A percentile compares a stretch with the other conserved stretches of the same genome.
phyloP scores from a whole-genome alignment of 2,329 filamentous ascomycete genomes.

The Septoria petroselini region DNA sequence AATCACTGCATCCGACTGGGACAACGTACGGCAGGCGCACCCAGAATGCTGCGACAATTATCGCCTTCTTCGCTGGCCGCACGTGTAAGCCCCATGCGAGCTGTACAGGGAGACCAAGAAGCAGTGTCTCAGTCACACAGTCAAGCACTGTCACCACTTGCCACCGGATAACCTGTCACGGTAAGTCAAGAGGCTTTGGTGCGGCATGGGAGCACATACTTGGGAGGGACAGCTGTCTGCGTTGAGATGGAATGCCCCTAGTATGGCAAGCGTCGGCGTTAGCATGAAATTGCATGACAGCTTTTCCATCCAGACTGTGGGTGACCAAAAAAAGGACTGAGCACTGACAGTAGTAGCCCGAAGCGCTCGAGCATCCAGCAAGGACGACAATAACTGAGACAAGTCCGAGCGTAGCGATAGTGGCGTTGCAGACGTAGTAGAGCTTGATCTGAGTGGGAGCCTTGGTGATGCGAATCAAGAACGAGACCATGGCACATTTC shows the following conservation, averaged over 20 bases:
- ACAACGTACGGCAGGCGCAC: slow-evolving; percentile 38
- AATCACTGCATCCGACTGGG: background rate
- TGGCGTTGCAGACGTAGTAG: slow-evolving; percentile 30
- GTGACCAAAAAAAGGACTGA: too few species aligned
- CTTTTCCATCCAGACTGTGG: too few species aligned
- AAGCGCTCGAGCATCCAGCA: slow-evolving; percentile 28
- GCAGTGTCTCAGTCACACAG: slow-evolving; percentile 37
- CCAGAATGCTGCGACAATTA: slow-evolving; percentile 41
- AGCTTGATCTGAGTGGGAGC: slow-evolving; percentile 27
- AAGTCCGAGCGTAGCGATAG: slow-evolving; percentile 30
- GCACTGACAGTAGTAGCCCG: slow-evolving; percentile 32
- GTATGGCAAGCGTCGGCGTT: background rate
- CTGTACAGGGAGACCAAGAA: slow-evolving; percentile 36
- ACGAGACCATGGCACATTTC: slow-evolving; percentile 36
- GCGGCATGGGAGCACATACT: slow-evolving; percentile 18
- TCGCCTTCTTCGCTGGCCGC: slow-evolving; percentile 35
- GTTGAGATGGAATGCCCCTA: slow-evolving; percentile 28
- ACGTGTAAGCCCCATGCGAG: slow-evolving; percentile 42
- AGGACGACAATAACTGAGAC: slow-evolving; percentile 33
- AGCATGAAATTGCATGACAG: background rate
- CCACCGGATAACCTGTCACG: slow-evolving; percentile 35
- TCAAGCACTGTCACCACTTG: slow-evolving; percentile 42
- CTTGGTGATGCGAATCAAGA: slow-evolving; percentile 36
- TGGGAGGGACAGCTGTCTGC: slow-evolving; percentile 29
- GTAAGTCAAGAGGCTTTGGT: slow-evolving; percentile 9